phyloP scores from a whole-genome alignment of 257 asterid genomes.

The Rubia yunnanensis region DNA sequence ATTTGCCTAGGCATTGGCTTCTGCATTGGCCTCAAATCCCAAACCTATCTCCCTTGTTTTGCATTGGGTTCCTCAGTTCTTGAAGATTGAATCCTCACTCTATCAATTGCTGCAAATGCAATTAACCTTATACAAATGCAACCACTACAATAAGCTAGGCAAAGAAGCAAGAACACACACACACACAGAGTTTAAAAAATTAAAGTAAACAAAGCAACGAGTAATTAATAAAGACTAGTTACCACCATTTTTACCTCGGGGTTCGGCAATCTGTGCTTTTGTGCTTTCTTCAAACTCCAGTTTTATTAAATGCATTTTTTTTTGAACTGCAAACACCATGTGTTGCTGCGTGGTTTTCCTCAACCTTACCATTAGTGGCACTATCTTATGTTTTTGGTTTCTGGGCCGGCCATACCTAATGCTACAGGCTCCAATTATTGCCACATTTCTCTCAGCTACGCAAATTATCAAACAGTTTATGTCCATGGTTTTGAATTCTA shows the following conservation, averaged over 20 bases:
- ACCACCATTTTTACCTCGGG: conserved; percentile 51
- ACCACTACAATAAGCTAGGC: conserved; percentile 20
- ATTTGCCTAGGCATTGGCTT: conserved; percentile 61
- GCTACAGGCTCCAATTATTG: neutral
- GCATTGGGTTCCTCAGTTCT: conserved; percentile 36
- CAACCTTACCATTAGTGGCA: conserved; percentile 29
- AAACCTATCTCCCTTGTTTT: conserved; percentile 36
- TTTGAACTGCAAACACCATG: conserved; percentile 35
- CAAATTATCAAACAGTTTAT: neutral
- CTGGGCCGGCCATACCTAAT: conserved; percentile 23
- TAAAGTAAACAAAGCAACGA: conserved; percentile 7
- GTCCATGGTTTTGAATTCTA: neutral
- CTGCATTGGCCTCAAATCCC: conserved; percentile 47
- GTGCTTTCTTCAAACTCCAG: conserved; percentile 16
- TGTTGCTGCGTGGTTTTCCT: conserved; percentile 75
- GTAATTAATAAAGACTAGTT: conserved; percentile 18
- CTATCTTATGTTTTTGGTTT: conserved; percentile 35
- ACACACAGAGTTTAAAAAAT: neutral
- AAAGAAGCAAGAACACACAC: conserved; percentile 24
- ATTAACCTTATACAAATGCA: conserved; percentile 11
- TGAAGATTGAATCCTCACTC: neutral
- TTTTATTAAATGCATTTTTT: neutral
- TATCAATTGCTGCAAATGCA: conserved; percentile 2
- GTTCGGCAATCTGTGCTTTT: conserved; percentile 52
- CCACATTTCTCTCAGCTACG: neutral